A percentile compares a stretch with the other conserved stretches of the same genome.
Conservation (phyloP, 169 alveolate species). For the Plasmodium gonderi region DNA sequence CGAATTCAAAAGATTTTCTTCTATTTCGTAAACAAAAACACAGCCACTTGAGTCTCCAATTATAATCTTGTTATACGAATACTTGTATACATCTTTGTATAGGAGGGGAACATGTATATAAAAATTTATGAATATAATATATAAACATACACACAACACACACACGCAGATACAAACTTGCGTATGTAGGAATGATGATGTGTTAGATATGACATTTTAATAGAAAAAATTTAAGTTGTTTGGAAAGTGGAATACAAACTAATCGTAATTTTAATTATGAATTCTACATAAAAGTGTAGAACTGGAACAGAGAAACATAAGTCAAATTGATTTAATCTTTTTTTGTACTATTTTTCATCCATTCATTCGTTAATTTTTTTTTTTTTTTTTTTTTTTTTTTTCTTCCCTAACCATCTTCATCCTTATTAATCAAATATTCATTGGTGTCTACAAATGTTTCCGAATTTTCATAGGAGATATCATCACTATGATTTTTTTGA, state of each 20-base stretch:
- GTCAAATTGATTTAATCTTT: background rate
- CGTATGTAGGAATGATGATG: background rate
- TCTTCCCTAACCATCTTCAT: constrained; percentile 66
- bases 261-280: background rate
- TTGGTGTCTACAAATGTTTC: constrained; percentile 67
- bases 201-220: background rate
- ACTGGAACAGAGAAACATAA: background rate
- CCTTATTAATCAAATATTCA: constrained; percentile 48
- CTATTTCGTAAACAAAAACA: constrained; percentile 68
- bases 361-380: no score
- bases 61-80: constrained; percentile 59
- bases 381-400: background rate
- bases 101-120: background rate
- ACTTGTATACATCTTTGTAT: constrained; percentile 35
- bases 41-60: constrained; percentile 74
- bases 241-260: background rate
- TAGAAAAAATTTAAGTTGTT: background rate
- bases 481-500: background rate
- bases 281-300: background rate
- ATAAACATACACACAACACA: background rate
- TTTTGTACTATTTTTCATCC: no score
- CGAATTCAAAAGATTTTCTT: constrained; percentile 41
- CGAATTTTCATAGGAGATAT: background rate
- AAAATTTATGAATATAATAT: background rate
- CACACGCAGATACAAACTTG: no score